Base-by-base conservation (phyloP, 176 grass and related monocot genomes). In the Ananas comosus region DNA sequence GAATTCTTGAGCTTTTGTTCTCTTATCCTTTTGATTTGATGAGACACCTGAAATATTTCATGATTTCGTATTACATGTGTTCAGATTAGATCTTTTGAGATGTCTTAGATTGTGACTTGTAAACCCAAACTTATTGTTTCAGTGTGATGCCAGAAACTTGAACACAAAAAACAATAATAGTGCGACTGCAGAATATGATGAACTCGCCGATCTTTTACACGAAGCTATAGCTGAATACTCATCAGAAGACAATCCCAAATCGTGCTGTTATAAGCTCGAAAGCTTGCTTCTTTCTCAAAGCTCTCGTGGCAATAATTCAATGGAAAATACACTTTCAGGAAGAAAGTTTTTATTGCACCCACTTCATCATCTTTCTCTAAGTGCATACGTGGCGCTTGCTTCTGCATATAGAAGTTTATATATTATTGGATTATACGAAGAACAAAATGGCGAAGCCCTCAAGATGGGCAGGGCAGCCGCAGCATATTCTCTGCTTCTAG, bases 241-340 rank as follows among this genome's bases (percentile, higher is more conserved):
- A 33, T 72, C 50, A 53, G 67, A 69, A 71, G 74, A 90, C 73
- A 76, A 90, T 50, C 77, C 86, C 79, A 83, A 90, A 90, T 53
- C 78, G 61, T 90, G 93, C 64, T 92, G 89, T 74, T 48, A 81
- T 59, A 83, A 81, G 61, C 85, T 90, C 69, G 89, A 97, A 85
- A 85, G 48, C 54, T 85, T 92, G 73, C 81, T 97, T 42, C 33
- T 42, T 87, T 83, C 53, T 10, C 18, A 83, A 72, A 83, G 77
- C 63, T 74, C 74, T 63, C 6, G 67, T 50, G 51, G 50, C 53
- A 50, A 47, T 21, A 64, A 67, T 74, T 73, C 77, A 59, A 59
- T 75, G 51, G 48, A 78, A 53, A 56, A 50, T 59, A 72, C 80
- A 61, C 70, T 72, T 78, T 50, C 74, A 63, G 49, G 13, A 70